These are phyloP conservation scores for Telfairia occidentalis DNA, from an alignment of 331 rosid species.

Conservation along the genomic window DNA sequence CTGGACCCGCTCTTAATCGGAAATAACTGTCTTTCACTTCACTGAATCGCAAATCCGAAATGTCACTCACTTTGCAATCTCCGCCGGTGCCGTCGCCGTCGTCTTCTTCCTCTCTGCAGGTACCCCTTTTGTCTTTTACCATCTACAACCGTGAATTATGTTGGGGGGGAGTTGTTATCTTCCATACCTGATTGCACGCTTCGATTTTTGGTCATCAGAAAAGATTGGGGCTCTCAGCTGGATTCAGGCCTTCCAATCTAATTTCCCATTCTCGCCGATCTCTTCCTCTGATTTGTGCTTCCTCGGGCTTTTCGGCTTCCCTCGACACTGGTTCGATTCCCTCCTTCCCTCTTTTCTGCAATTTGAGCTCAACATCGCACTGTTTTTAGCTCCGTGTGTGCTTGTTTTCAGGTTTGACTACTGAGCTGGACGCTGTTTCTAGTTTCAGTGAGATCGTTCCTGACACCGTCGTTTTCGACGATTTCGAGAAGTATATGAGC, in stretches of 20 bases:
- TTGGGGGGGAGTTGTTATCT: not conserved
- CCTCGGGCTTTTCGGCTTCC: slow-evolving; percentile 41
- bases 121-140: not conserved
- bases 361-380: not conserved
- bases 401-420: slow-evolving; percentile 35
- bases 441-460: slow-evolving; percentile 94
- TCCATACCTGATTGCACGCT: not conserved
- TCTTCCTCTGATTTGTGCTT: slow-evolving; percentile 39
- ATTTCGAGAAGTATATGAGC: slow-evolving; percentile 46
- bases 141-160: not conserved
- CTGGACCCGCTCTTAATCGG: not conserved
- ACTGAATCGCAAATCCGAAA: not conserved
- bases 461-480: slow-evolving; percentile 94
- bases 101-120: slow-evolving; percentile 37
- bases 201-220: slow-evolving; percentile 19
- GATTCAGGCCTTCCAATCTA: slow-evolving; percentile 24
- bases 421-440: slow-evolving; percentile 77
- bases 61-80: slow-evolving; percentile 56
- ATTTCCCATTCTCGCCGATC: slow-evolving; percentile 21
- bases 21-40: slow-evolving; percentile 1
- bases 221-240: slow-evolving; percentile 26
- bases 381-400: not conserved
- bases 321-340: slow-evolving; percentile 37
- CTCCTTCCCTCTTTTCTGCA: not conserved
- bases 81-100: slow-evolving; percentile 56